Evolutionary conservation across 805 yeast genomes (phyloP).

Genomic region (Starmerella gropengiesseri): DNA sequence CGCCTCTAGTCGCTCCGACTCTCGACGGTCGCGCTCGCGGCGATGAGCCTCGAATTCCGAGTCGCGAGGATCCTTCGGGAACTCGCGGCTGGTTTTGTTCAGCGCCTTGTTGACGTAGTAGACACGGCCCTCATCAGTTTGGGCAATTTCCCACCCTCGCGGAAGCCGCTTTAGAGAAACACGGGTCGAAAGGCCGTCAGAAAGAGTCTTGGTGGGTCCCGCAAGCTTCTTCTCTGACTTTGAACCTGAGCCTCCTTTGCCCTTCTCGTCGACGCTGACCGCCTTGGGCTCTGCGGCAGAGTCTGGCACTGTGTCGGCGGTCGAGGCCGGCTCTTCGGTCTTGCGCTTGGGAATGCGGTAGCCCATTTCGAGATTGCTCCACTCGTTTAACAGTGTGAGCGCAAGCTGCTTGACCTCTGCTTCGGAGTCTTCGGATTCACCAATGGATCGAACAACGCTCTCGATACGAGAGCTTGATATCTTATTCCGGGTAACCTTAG

Average conservation of each 20-base stretch:
- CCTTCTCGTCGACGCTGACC: too few species aligned
- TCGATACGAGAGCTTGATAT: conserved; percentile 68
- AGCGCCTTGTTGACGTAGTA: conserved; percentile 47
- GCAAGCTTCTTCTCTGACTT: not conserved
- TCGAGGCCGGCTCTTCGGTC: conserved; percentile 7
- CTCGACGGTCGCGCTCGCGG: conserved; percentile 7
- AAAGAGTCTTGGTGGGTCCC: conserved; percentile 30
- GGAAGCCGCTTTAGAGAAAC: conserved; percentile 33
- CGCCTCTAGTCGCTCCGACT: conserved; percentile 11
- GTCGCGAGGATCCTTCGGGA: conserved; percentile 11
- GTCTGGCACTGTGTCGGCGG: not conserved
- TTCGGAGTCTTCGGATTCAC: conserved; percentile 19
- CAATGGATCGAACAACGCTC: conserved; percentile 41
- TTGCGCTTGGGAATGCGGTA: conserved; percentile 66
- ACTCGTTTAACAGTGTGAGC: conserved; percentile 42
- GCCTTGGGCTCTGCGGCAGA: not conserved
- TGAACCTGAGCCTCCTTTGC: not conserved
- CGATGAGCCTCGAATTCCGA: conserved; percentile 7
- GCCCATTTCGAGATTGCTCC: conserved; percentile 72
- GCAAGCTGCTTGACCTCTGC: conserved; percentile 33
- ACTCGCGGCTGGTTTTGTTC: conserved; percentile 48
- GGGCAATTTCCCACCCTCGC: conserved; percentile 55
- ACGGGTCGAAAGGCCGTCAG: too few species aligned
- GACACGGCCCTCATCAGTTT: conserved; percentile 35
- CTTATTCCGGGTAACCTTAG: conserved; percentile 63